phyloP scores from a whole-genome alignment of 2,329 filamentous ascomycete genomes.

The Cytospora paraplurivora region DNA sequence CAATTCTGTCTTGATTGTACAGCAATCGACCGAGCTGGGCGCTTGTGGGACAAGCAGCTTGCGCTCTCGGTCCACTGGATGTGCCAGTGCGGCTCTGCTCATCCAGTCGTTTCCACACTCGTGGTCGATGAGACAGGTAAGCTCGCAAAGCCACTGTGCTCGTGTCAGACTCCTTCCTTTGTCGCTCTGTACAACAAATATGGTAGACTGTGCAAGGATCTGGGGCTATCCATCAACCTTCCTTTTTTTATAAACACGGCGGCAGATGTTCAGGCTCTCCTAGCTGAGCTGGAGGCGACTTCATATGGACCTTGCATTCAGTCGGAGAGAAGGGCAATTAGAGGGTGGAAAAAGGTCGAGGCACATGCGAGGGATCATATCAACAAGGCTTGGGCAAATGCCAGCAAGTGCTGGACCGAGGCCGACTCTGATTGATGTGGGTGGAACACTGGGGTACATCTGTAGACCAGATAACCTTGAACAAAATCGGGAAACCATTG shows the following conservation, averaged over 20 bases:
- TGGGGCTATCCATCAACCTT: not conserved
- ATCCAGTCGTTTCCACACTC: not conserved
- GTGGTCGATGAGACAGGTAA: not conserved
- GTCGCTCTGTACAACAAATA: conserved; percentile 8
- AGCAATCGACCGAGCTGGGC: not conserved
- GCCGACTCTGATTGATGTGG: not conserved
- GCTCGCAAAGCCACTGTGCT: not conserved
- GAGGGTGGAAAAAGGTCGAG: not conserved
- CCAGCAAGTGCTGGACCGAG: not conserved
- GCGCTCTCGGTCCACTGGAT: not conserved
- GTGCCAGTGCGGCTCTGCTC: not conserved
- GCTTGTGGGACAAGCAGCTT: conserved; percentile 1
- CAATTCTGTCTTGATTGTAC: not conserved
- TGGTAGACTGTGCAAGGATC: conserved; percentile 4
- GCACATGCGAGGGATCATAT: no score
- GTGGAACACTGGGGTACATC: not conserved
- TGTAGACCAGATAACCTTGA: not conserved
- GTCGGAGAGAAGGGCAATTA: not conserved
- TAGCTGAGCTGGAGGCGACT: not conserved
- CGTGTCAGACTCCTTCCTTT: not conserved
- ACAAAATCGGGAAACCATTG: not conserved
- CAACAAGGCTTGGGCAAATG: not conserved
- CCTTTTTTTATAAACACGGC: not conserved
- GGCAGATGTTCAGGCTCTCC: not conserved
- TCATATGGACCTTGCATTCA: conserved; percentile 1